Percentiles rank a stretch among this genome's conserved stretches.
These are phyloP conservation scores for Microsporum canis DNA, from an alignment of 2,329 filamentous ascomycete species.

Conservation along the genomic window DNA sequence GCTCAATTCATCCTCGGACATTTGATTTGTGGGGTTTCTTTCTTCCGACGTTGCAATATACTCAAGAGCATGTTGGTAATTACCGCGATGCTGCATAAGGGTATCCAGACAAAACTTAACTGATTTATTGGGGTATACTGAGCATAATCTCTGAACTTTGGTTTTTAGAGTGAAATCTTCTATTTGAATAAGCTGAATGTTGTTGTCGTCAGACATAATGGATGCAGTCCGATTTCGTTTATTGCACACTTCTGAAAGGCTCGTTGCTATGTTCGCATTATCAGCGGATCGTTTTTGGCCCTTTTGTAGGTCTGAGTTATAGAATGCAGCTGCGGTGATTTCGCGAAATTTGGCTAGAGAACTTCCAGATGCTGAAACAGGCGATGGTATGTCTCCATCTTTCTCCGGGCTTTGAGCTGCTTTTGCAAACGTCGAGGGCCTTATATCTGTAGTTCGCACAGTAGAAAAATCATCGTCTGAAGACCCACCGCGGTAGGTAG, in stretches of 20 bases:
- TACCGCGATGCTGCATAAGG: slow-evolving; percentile 40
- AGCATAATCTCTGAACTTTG: slow-evolving; percentile 44
- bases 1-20: slow-evolving; percentile 34
- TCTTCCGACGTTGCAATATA: slow-evolving; percentile 35
- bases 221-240: background rate
- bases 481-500: slow-evolving; percentile 50
- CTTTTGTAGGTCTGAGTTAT: slow-evolving; percentile 24
- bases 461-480: slow-evolving; percentile 49
- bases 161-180: slow-evolving; percentile 38
- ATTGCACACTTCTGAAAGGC: background rate
- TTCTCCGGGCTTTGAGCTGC: slow-evolving; percentile 31
- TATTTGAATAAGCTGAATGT: slow-evolving; percentile 41
- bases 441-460: slow-evolving; percentile 45
- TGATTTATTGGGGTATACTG: slow-evolving; percentile 37
- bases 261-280: slow-evolving; percentile 31
- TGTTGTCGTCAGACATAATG: slow-evolving; percentile 14
- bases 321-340: slow-evolving; percentile 34
- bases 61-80: slow-evolving; percentile 45
- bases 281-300: slow-evolving; percentile 16
- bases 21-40: slow-evolving; percentile 19
- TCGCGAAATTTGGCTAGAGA: slow-evolving; percentile 31
- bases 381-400: slow-evolving; percentile 30
- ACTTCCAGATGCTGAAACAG: slow-evolving; percentile 21
- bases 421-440: slow-evolving; percentile 46
- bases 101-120: slow-evolving; percentile 41